These are phyloP conservation scores for Xanthoconium separans DNA, from an alignment of 1,284 basidiomycete species.

Conservation along the genomic window DNA sequence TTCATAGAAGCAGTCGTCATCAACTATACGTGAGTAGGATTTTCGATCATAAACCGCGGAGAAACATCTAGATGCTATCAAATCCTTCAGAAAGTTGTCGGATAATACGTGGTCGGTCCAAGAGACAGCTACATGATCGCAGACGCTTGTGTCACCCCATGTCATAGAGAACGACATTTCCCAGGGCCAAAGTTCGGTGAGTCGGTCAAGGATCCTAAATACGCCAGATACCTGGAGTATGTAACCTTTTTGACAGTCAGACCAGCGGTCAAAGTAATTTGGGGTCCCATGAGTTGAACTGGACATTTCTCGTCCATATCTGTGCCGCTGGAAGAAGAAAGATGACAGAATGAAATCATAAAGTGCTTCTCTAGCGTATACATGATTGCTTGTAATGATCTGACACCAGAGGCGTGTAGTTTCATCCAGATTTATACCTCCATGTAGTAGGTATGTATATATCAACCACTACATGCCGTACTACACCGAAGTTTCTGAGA, in stretches of 20 bases:
- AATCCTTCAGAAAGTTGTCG: constrained; percentile 35
- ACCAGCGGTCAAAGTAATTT: not conserved
- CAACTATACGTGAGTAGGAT: constrained; percentile 17
- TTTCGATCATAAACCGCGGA: constrained; percentile 31
- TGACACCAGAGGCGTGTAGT: no score
- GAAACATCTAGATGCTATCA: constrained; percentile 18
- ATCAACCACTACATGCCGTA: no score
- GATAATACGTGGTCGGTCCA: constrained; percentile 26
- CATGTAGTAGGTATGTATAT: no score
- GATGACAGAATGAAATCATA: not conserved
- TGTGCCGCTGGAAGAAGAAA: not conserved
- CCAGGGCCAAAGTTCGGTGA: constrained; percentile 41
- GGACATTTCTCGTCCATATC: no score
- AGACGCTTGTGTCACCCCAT: constrained; percentile 52
- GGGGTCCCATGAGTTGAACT: not conserved
- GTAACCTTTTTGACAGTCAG: not conserved
- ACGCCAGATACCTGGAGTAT: constrained; percentile 44
- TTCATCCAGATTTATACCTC: no score
- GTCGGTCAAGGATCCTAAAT: constrained; percentile 38
- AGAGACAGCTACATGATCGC: constrained; percentile 47
- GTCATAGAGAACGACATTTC: constrained; percentile 46
- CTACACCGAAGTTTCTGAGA: no score
- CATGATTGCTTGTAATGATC: no score
- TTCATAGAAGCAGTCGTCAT: constrained; percentile 50
- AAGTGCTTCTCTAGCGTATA: no score